phyloP scores from a whole-genome alignment of 192 early-diverging fungal genomes.

The Podila horticola region DNA sequence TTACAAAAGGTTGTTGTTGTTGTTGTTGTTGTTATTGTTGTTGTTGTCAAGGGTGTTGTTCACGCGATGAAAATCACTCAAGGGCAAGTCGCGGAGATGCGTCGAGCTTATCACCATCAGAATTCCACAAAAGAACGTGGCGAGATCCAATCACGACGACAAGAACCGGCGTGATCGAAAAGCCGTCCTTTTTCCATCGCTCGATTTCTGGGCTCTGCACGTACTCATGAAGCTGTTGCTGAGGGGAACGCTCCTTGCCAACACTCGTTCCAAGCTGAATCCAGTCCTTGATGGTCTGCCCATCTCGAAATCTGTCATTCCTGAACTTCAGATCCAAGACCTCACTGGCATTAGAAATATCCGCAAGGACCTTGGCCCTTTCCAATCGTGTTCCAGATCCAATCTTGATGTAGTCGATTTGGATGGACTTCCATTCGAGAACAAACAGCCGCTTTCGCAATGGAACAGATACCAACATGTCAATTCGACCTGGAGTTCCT shows the following conservation, averaged over 20 bases:
- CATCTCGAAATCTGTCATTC: constrained; percentile 27
- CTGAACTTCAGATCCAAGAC: not conserved
- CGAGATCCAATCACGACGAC: constrained; percentile 32
- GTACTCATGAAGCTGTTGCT: constrained; percentile 22
- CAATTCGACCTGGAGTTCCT: no score
- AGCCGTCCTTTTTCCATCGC: constrained; percentile 27
- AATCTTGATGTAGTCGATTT: no score
- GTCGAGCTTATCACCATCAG: constrained; percentile 25
- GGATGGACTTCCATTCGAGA: no score
- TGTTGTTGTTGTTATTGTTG: constrained; percentile 7
- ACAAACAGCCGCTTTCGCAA: not conserved
- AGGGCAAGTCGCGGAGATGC: constrained; percentile 23
- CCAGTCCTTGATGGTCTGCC: constrained; percentile 42
- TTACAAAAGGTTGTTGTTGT: constrained; percentile 9
- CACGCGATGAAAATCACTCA: constrained; percentile 8
- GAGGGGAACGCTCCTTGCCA: constrained; percentile 12
- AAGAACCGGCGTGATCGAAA: constrained; percentile 26
- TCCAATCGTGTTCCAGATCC: not conserved
- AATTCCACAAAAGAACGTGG: constrained; percentile 31
- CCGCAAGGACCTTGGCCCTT: constrained; percentile 6
- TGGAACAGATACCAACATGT: no score
- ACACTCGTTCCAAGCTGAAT: constrained; percentile 16
- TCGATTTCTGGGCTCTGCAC: constrained; percentile 15
- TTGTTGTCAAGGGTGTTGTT: constrained; percentile 8
- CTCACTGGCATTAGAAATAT: not conserved